These are phyloP conservation scores for Fusarium sp. DNA, from an alignment of 2,329 filamentous ascomycete species.

Conservation along the genomic window DNA sequence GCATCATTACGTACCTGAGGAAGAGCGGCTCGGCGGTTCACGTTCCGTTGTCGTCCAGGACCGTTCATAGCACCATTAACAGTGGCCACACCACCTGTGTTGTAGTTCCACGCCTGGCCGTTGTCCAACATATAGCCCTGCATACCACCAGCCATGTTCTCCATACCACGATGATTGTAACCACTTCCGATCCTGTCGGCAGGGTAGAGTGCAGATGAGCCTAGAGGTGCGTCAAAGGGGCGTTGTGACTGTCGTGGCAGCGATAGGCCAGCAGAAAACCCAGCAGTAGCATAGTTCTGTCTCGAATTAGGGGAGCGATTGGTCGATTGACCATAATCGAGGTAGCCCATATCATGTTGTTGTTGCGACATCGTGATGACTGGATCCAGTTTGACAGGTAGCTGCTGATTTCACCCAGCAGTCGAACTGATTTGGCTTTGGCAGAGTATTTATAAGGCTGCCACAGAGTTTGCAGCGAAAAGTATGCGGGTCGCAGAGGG, in stretches of 20 bases:
- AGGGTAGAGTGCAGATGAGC: constrained; percentile 74
- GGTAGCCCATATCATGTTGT: constrained; percentile 74
- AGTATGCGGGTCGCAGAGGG: constrained; percentile 15
- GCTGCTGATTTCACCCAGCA: constrained; percentile 45
- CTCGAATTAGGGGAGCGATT: constrained; percentile 77
- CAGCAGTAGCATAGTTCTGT: constrained; percentile 64
- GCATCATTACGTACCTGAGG: constrained; percentile 71
- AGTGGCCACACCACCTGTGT: constrained; percentile 73
- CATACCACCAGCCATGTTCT: constrained; percentile 58
- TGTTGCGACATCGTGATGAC: constrained; percentile 60
- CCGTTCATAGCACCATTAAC: constrained; percentile 75
- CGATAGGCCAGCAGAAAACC: constrained; percentile 64
- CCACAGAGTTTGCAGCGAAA: constrained; percentile 18
- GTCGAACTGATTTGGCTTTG: constrained; percentile 12
- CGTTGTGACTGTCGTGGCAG: constrained; percentile 71
- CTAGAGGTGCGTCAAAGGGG: constrained; percentile 80
- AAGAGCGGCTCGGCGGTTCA: constrained; percentile 71
- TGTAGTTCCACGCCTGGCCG: constrained; percentile 83
- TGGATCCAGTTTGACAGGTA: constrained; percentile 40
- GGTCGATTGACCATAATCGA: constrained; percentile 71
- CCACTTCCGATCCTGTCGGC: constrained; percentile 74
- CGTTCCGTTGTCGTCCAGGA: constrained; percentile 67
- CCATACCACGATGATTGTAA: constrained; percentile 71
- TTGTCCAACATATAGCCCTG: constrained; percentile 72
- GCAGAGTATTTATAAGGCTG: constrained; percentile 10